Base-by-base conservation (phyloP, 768 basidiomycete genomes). In the Saitozyma podzolica region DNA sequence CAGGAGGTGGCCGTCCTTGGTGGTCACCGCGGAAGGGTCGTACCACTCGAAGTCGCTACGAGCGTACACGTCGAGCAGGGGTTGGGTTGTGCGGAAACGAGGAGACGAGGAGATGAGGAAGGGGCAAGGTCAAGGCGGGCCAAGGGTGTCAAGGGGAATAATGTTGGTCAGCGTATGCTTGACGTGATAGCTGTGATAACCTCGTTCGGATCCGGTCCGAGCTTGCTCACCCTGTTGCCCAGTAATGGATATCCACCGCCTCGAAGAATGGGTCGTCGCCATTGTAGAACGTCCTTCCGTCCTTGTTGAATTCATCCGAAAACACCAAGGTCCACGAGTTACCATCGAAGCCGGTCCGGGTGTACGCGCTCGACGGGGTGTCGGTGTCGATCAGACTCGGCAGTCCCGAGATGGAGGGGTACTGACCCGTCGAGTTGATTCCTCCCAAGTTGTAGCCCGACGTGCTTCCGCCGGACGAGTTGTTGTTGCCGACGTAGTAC, bases 261-360 rank as follows among this genome's bases (percentile, higher is more conserved):
- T 76, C 72, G 72, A 77, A 81, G 65, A 88, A 92, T 8, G 91
- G 89, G 78, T 94, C 92, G 76, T 93, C 90, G 6, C 89, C 89
- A 13, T 64, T 62, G 77, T 88, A 91, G 77, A 93, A 93, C 0
- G 88, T 85, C 43, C 92, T 85, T 14, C 89, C 88, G 6, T 88
- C 86, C 8, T 81, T 81, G 62, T 94, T 87, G 80, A 94, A 94
- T 78, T 94, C 92, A 78, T 94, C 92, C 47, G 89, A 90, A 78
- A 91, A 93, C 4, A 92, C 86, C 11, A 95, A 83, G 59, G 71
- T 87, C 85, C 78, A 87, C 67, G 67, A 84, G 56, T 84, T 79
- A 9, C 81, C 80, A 20, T 87, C 84, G 68, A 65, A 63, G 83
- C 11, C 85, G 84, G 75, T 86, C 82, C n/a, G 82, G 84, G 48